These are phyloP conservation scores for Lycium ferocissimum DNA, from an alignment of 257 asterid species.

Conservation along the genomic window DNA sequence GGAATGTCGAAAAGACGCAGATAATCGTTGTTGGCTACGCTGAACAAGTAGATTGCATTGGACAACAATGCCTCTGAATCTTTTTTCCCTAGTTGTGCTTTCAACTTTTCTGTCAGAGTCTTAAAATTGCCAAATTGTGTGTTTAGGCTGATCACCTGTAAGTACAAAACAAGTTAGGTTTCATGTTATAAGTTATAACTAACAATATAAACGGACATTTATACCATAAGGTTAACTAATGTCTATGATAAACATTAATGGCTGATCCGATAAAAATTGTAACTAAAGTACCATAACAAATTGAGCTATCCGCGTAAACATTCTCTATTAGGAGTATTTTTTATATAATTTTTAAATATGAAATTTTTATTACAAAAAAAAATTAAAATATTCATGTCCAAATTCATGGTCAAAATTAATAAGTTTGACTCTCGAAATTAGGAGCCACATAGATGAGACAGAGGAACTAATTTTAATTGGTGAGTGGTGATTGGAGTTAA, in stretches of 20 bases:
- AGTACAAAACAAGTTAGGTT: neutral
- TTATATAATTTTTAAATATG: too few relatives aligned
- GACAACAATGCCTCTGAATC: constrained; percentile 28
- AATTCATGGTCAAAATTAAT: too few relatives aligned
- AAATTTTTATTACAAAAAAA: too few relatives aligned
- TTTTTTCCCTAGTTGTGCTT: constrained; percentile 26
- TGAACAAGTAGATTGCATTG: constrained; percentile 41
- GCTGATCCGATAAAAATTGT: neutral
- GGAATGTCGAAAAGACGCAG: constrained; percentile 10
- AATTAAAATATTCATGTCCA: too few relatives aligned
- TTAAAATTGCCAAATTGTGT: constrained; percentile 37
- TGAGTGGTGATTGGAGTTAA: neutral
- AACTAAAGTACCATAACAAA: neutral
- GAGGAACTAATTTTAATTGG: neutral
- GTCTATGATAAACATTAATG: neutral
- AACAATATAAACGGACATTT: neutral
- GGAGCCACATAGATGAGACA: too few relatives aligned
- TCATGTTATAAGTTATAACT: neutral
- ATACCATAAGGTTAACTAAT: neutral
- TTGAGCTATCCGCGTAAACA: neutral
- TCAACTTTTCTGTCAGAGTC: constrained; percentile 7
- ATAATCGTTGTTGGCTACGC: constrained; percentile 28
- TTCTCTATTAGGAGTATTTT: too few relatives aligned
- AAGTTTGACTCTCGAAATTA: too few relatives aligned
- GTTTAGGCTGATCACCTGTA: constrained; percentile 36